Evolutionary conservation across 495 filamentous ascomycete genomes (phyloP).

Genomic region (Entonaema liquescens): DNA sequence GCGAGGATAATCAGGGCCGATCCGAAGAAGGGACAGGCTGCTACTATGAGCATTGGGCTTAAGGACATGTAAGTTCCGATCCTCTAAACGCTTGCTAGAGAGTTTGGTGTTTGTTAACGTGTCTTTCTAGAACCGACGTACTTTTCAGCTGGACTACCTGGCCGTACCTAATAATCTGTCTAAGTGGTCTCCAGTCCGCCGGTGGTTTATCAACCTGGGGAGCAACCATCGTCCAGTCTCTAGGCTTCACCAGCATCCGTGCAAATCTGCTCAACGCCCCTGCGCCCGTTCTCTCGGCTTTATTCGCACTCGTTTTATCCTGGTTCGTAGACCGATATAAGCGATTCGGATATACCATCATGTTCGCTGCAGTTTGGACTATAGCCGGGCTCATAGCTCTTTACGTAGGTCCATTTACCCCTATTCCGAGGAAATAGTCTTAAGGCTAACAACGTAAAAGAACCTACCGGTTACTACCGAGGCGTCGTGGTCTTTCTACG

Average conservation of each 20-base stretch:
- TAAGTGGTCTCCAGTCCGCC: conserved; percentile 27
- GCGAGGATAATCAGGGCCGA: conserved; percentile 27
- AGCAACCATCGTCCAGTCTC: conserved; percentile 24
- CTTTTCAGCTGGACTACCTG: conserved; percentile 28
- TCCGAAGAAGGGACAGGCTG: conserved; percentile 27
- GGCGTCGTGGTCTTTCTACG: conserved; percentile 35
- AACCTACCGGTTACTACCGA: conserved; percentile 24
- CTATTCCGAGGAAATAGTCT: background rate
- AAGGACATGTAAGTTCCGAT: conserved; percentile 24
- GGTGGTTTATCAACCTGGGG: conserved; percentile 27
- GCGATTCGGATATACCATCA: conserved; percentile 27
- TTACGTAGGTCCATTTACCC: conserved; percentile 9
- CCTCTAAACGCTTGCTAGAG: background rate
- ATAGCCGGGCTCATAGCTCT: conserved; percentile 32
- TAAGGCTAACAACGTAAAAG: conserved; percentile 15
- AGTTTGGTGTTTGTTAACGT: background rate
- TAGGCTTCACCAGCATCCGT: conserved; percentile 30
- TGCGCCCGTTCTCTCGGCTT: conserved; percentile 16
- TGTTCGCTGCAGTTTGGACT: conserved; percentile 27
- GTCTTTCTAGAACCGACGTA: conserved; percentile 12
- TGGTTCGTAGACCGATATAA: conserved; percentile 30
- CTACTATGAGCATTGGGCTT: conserved; percentile 23
- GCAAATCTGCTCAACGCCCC: conserved; percentile 28
- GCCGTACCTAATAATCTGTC: conserved; percentile 35
- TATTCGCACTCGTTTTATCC: conserved; percentile 17